Conservation (phyloP, 73 alveolate species). For the Paramecium octaurelia region DNA sequence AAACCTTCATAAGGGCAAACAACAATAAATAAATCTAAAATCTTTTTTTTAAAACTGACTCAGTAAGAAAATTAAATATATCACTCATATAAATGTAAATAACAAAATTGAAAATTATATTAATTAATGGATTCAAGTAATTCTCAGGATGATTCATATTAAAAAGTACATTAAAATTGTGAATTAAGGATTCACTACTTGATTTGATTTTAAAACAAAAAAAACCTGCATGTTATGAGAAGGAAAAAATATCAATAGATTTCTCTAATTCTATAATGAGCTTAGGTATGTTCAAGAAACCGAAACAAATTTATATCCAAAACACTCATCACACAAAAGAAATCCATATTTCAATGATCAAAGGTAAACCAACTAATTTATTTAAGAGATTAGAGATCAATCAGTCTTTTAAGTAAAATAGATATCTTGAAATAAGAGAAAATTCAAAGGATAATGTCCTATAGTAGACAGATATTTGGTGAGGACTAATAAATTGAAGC, state of each 20-base stretch:
- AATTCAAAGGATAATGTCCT: not conserved
- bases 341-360: not conserved
- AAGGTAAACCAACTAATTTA: not conserved
- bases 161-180: not conserved
- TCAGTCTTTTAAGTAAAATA: not conserved
- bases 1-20: not conserved
- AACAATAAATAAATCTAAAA: not conserved
- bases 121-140: conserved; percentile 17
- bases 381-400: not conserved
- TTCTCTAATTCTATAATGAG: not conserved
- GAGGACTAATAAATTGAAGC: not conserved
- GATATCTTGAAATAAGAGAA: not conserved
- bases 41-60: not conserved
- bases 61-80: not conserved
- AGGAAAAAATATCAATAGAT: not conserved
- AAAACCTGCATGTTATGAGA: not conserved
- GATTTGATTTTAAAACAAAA: not conserved
- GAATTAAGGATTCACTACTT: not conserved
- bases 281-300: not conserved
- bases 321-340: conserved; percentile 16
- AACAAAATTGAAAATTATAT: not conserved
- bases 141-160: not conserved
- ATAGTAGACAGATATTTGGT: not conserved
- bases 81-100: not conserved
- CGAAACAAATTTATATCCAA: not conserved